Evolutionary conservation across 768 basidiomycete genomes (phyloP).

Genomic region (Boletus sp.): DNA sequence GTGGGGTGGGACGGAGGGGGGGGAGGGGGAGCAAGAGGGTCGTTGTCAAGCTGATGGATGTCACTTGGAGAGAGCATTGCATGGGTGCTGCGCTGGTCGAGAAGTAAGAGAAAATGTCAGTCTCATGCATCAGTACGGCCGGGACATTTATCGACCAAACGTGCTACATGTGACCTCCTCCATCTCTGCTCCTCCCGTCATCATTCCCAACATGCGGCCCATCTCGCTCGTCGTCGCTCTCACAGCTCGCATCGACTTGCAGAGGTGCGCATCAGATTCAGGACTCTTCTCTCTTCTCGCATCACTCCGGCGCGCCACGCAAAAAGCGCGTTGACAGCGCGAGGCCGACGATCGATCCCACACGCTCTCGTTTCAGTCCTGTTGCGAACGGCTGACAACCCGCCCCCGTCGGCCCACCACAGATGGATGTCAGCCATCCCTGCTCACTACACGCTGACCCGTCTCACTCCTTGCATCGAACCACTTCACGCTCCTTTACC

Average conservation of each 20-base stretch:
- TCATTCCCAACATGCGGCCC: background rate
- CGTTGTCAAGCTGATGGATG: constrained; percentile 13
- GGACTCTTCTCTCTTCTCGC: background rate
- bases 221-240: background rate
- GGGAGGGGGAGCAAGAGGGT: background rate
- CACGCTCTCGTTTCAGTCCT: background rate
- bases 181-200: background rate
- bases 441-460: background rate
- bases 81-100: constrained; percentile 8
- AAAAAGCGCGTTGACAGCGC: constrained; percentile 5
- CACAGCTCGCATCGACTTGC: background rate
- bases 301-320: constrained; percentile 5
- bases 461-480: background rate
- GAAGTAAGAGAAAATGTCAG: constrained; percentile 1
- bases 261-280: background rate
- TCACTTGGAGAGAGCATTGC: constrained; percentile 20
- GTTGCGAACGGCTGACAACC: constrained; percentile 4
- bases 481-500: background rate
- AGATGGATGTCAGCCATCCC: background rate
- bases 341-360: constrained; percentile 18
- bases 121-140: background rate
- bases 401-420: background rate
- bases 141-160: constrained; percentile 9
- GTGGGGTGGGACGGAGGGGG: background rate
- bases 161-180: background rate